Conservation (phyloP, 106 monocot genomes). For the Vanilla planifolia region DNA sequence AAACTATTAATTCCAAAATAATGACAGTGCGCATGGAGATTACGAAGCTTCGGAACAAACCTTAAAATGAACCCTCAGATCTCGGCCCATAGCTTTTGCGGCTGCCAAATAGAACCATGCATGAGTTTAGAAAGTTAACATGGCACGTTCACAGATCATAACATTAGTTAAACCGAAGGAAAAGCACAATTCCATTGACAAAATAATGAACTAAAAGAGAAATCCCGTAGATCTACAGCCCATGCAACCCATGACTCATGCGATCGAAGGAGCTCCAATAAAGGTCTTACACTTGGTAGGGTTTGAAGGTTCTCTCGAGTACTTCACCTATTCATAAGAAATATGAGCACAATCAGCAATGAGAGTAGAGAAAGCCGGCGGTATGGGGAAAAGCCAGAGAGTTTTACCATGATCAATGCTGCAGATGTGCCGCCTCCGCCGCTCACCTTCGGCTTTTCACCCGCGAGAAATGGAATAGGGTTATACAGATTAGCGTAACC, state of each 20-base stretch:
- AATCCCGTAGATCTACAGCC: too few species aligned
- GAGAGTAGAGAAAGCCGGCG: neutral
- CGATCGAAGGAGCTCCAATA: neutral
- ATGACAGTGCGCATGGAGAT: neutral
- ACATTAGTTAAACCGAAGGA: too few species aligned
- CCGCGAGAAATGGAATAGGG: neutral
- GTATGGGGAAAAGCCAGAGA: neutral
- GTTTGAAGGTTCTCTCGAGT: conserved; percentile 2
- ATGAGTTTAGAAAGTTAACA: too few species aligned
- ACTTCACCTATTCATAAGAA: neutral
- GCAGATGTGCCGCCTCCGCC: neutral
- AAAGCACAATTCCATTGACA: neutral
- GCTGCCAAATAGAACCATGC: neutral
- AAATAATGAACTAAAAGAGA: neutral
- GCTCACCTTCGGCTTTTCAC: neutral
- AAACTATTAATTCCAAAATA: neutral
- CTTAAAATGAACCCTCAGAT: conserved; percentile 4
- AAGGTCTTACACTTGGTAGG: conserved; percentile 1
- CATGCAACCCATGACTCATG: too few species aligned
- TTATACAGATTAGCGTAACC: neutral
- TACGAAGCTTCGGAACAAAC: neutral
- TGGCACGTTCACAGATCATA: too few species aligned
- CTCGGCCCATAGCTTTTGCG: conserved; percentile 2
- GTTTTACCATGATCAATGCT: neutral
- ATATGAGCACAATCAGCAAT: neutral